Conservation (phyloP, 495 filamentous ascomycete genomes). For the Penicillium odoratum region DNA sequence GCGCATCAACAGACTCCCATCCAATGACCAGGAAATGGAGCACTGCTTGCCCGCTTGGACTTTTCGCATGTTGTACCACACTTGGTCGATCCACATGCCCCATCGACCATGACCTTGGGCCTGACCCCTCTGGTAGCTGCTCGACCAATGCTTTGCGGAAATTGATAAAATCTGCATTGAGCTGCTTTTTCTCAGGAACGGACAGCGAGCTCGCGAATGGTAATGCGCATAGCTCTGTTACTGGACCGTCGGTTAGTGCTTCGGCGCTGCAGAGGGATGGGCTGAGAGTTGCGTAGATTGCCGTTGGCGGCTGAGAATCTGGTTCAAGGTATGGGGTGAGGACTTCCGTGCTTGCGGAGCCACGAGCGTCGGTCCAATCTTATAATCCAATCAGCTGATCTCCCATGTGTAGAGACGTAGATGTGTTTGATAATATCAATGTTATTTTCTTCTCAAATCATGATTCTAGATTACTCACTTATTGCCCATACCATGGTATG, state of each 20-base stretch:
- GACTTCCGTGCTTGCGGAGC: constrained; percentile 16
- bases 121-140: constrained; percentile 31
- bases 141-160: constrained; percentile 38
- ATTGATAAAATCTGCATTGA: constrained; percentile 30
- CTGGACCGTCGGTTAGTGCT: constrained; percentile 37
- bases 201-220: constrained; percentile 32
- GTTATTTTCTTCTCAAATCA: neutral
- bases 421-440: neutral
- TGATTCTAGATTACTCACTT: constrained; percentile 22
- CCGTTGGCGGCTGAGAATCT: constrained; percentile 16
- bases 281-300: constrained; percentile 35
- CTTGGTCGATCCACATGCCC: constrained; percentile 45
- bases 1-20: constrained; percentile 56
- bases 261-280: constrained; percentile 33
- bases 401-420: constrained; percentile 1
- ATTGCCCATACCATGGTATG: constrained; percentile 41
- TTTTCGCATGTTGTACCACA: constrained; percentile 35
- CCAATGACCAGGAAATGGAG: constrained; percentile 45
- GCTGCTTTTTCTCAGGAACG: constrained; percentile 17
- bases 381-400: neutral
- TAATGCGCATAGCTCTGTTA: constrained; percentile 41
- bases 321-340: constrained; percentile 31
- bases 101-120: constrained; percentile 42
- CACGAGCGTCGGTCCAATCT: constrained; percentile 44
- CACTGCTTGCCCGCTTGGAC: constrained; percentile 38